These are phyloP conservation scores for Metarhizium brunneum DNA, from an alignment of 2,329 filamentous ascomycete species.

Conservation along the genomic window DNA sequence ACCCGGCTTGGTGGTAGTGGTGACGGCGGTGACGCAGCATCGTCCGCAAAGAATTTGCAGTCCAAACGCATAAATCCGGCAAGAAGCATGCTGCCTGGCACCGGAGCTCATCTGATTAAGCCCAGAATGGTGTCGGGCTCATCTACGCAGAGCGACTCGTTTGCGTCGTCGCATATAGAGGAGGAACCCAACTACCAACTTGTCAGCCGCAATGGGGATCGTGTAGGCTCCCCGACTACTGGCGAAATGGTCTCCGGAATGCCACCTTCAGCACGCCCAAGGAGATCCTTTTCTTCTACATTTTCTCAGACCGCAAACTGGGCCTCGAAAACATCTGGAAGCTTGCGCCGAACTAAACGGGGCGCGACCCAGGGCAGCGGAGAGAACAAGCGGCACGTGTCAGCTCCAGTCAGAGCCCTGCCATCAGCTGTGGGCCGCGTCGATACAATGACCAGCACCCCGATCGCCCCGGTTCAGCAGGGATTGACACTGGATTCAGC, in stretches of 20 bases:
- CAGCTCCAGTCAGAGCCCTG: slow-evolving; percentile 35
- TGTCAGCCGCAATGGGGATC: slow-evolving; percentile 7
- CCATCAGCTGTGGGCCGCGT: slow-evolving; percentile 18
- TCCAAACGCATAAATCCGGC: slow-evolving; percentile 19
- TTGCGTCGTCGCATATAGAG: slow-evolving; percentile 15
- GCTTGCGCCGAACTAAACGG: slow-evolving; percentile 46
- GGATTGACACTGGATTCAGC: slow-evolving; percentile 10
- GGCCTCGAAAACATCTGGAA: slow-evolving; percentile 45
- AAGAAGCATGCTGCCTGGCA: slow-evolving; percentile 12
- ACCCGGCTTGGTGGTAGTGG: slow-evolving; percentile 12
- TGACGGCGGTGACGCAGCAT: slow-evolving; percentile 17
- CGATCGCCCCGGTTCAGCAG: slow-evolving; percentile 8
- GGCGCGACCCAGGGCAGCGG: slow-evolving; percentile 31
- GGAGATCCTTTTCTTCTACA: slow-evolving; percentile 50
- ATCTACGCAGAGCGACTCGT: slow-evolving; percentile 13
- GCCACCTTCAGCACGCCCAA: slow-evolving; percentile 34
- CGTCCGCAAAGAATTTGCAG: slow-evolving; percentile 12
- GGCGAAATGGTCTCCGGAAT: slow-evolving; percentile 17
- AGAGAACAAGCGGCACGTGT: slow-evolving; percentile 41
- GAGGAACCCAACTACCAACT: slow-evolving; percentile 10
- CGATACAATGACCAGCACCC: slow-evolving; percentile 1
- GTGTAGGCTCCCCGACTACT: slow-evolving; percentile 11
- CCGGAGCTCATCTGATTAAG: slow-evolving; percentile 25
- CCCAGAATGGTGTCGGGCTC: slow-evolving; percentile 24
- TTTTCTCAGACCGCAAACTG: slow-evolving; percentile 47